Base-by-base conservation (phyloP, 2,329 filamentous ascomycete species). In the Pseudodiploospora longispora region DNA sequence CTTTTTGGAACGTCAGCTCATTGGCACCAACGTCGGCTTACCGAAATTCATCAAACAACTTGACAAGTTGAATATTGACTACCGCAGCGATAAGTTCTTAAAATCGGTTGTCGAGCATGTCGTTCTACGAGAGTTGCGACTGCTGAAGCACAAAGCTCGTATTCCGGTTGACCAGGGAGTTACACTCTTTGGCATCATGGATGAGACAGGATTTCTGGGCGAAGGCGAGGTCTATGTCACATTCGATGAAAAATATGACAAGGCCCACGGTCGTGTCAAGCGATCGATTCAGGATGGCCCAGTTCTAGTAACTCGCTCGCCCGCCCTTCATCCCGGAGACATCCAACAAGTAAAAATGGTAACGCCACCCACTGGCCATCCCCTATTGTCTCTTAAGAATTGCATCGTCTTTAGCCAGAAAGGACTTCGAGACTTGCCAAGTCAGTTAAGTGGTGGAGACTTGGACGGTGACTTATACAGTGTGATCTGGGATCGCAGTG, bases 381-480 rank as follows among this genome's bases (percentile, higher is more conserved):
- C 85, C 0, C 69, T 94, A 1, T 64, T 65, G 2, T 57, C 69
- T 0, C 69, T 90, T 1, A 66, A 70, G 2, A 95, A 94, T 55
- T 90, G 87, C 47, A 73, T 95, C 10, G 78, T 85, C 1, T 95
- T 95, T 57, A 89, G 83, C 47, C 78, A 81, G 45, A 70, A 76
- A 36, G 88, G 89, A 0, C 28, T 53, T 0, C 77, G 88, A 10
- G 88, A 94, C 55, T 66, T 95, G 0, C 87, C 87, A 0, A 91
- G 85, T 48, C 76, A 83, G 60, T 69, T 95, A 0, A 84, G 83
- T 42, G 88, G 88, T 1, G 88, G 88, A 0, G 88, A 95, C 59
- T 72, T 95, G 0, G 87, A 93, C 51, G 88, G 88, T 0, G 89
- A 95, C 58, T 65, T 87, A 0, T 95, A 85, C 61, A 84, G 88